Evolutionary conservation across 345 rosid genomes (phyloP), one percentile per base, ranked within the genome.

Genomic region (Nasturtium officinale): DNA sequence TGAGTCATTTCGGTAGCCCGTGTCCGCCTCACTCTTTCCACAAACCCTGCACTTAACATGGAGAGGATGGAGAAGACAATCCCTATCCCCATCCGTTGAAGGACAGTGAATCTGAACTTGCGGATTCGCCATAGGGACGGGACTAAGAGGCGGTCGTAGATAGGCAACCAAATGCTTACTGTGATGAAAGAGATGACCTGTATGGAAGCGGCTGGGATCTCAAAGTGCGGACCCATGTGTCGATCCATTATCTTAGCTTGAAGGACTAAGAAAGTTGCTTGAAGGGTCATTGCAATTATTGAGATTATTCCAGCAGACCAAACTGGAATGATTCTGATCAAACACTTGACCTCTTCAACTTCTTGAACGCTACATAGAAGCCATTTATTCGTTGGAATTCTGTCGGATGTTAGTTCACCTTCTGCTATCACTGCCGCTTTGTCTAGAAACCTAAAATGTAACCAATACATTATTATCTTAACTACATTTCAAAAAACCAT

Each of bases 311-410:
- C 86, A 0, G 91, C 60, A 5, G 86, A 80, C 91, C 91, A 85
- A 21, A 90, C 69, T 1, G 94, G 91, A 6, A 80, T 6, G 13
- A 87, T 61, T 74, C 74, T 79, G 62, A 87, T 57, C 8, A 90
- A 17, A 79, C 90, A 88, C 74, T 90, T 90, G 17, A 84, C 70
- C 40, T 88, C 94, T 76, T 90, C 96, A 0, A 90, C 87, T 46
- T 87, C 83, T 69, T 85, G 90, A 47, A 90, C 29, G 67, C 87
- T 88, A 82, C 87, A 78, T 6, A 90, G 79, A 30, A 79, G 76
- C 91, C 94, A 85, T 8, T 37, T 77, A 35, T 83, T 71, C 4
- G 42, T 42, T 2, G 67, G 73, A 12, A 74, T 20, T 20, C 96
- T 89, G 18, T 89, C 83, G 0, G 78, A 48, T 25, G 76, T 68